Percentiles rank a stretch among this genome's conserved stretches.
Conservation (phyloP, 2,329 filamentous ascomycete genomes). For the Aspergillus sp. region DNA sequence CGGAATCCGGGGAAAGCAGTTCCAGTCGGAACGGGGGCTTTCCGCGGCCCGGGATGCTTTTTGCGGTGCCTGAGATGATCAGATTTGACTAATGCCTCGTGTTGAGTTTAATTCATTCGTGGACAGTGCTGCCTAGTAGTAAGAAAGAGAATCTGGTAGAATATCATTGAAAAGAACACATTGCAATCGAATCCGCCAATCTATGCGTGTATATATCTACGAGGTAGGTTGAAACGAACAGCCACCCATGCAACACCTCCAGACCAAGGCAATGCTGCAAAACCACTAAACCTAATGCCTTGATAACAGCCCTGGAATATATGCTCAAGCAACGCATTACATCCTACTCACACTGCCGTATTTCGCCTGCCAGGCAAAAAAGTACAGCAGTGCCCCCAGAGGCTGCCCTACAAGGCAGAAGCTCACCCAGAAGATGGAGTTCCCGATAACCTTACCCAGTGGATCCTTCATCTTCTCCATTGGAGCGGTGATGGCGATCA, state of each 20-base stretch:
- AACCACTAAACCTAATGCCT: too few relatives aligned
- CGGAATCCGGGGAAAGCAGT: slow-evolving; percentile 7
- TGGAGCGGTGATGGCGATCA: slow-evolving; percentile 77
- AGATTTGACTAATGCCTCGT: too few relatives aligned
- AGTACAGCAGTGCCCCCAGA: slow-evolving; percentile 87
- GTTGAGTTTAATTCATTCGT: background rate
- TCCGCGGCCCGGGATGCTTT: background rate
- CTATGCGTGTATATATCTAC: background rate
- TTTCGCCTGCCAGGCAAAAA: slow-evolving; percentile 98
- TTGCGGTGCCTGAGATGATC: background rate
- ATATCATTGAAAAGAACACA: background rate
- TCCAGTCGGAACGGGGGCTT: slow-evolving; percentile 4
- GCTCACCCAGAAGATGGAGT: slow-evolving; percentile 93
- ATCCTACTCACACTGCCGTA: slow-evolving; percentile 73
- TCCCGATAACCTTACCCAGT: slow-evolving; percentile 77
- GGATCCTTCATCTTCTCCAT: slow-evolving; percentile 76
- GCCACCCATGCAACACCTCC: background rate
- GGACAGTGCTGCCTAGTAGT: background rate
- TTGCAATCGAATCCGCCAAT: background rate
- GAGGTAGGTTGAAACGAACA: background rate
- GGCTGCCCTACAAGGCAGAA: slow-evolving; percentile 96
- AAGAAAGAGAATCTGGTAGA: background rate
- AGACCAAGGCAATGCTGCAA: too few relatives aligned
- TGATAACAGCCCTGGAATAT: too few relatives aligned
- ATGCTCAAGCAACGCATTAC: background rate